Evolutionary conservation across 2,329 filamentous ascomycete species (phyloP).

Genomic region (Ophiosphaerella narmari): DNA sequence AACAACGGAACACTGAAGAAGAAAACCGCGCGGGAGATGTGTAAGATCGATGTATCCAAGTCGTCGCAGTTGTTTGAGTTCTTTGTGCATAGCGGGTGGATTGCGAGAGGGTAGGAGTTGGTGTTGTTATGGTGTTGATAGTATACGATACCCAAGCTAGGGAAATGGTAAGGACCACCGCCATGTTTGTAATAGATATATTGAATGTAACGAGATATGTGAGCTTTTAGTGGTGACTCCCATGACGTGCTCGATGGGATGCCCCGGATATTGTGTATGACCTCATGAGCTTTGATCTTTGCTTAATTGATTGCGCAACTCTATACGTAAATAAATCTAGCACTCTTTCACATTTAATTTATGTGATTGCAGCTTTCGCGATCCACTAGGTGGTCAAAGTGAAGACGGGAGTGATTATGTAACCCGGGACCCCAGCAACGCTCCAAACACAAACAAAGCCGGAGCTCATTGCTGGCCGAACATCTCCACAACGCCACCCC

Average conservation of each 20-base stretch:
- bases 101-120: constrained; percentile 72
- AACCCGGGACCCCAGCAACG: background rate
- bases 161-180: background rate
- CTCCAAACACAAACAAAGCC: background rate
- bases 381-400: background rate
- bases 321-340: no score
- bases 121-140: constrained; percentile 17
- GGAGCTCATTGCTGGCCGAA: background rate
- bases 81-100: constrained; percentile 90
- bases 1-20: constrained; percentile 88
- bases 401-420: background rate
- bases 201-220: background rate
- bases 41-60: constrained; percentile 81
- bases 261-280: no score
- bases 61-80: constrained; percentile 90
- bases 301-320: no score
- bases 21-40: constrained; percentile 88
- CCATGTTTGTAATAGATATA: no score
- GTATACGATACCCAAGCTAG: constrained; percentile 27
- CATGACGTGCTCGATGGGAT: no score
- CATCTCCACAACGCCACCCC: background rate
- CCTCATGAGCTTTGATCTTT: no score
- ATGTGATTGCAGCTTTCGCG: no score
- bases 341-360: no score
- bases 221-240: background rate